Base-by-base conservation (phyloP, 1,284 basidiomycete genomes). In the Moesziomyces aphidis region DNA sequence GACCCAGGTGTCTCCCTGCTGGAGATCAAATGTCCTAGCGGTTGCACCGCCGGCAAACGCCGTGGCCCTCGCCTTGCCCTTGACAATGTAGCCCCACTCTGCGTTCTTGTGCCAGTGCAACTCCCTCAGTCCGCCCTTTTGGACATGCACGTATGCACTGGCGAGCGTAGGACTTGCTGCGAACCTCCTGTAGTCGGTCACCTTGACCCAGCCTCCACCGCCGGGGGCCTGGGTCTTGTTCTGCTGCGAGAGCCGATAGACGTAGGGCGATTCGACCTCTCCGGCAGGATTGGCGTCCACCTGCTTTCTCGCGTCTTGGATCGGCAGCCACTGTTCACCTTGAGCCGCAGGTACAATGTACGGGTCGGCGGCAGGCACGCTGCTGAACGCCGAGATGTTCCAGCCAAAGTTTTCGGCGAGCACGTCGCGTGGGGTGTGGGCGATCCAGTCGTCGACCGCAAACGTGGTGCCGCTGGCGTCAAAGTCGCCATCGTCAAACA, bases 391-490 rank as follows among this genome's bases (percentile, higher is more conserved):
- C 4, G 87, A 86, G 39, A 87, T 83, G 66, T 87, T 86, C 13
- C 87, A 86, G 75, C 89, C 87, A 86, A 92, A 91, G 83, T 91
- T 92, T 86, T 91, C 91, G 52, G 89, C 89, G 28, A 93, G 86
- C 26, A 91, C 90, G 86, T 87, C 87, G 72, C 87, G 87, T 22
- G 88, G 88, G 9, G 90, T 88, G 76, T 91, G 91, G 3, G 89
- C 79, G n/a, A 82, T 64, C 68, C 81, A 85, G 58, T 85, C 85
- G 50, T 74, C 73, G 61, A 73, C 39, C 34, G 65, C 21, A 17
- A 73, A 61, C 6, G 54, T 36, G 19, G 57, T 55, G 44, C 44
- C 52, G 11, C 46, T 19, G 23, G 61, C 22, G 48, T 48, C 52
- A 36, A 54, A 46, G 46, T 44, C 34, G 21, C 61, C 48, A 13